Evolutionary conservation across 1,284 basidiomycete genomes (phyloP), one percentile per base, ranked within the genome.

Genomic region (Irpex sp.): DNA sequence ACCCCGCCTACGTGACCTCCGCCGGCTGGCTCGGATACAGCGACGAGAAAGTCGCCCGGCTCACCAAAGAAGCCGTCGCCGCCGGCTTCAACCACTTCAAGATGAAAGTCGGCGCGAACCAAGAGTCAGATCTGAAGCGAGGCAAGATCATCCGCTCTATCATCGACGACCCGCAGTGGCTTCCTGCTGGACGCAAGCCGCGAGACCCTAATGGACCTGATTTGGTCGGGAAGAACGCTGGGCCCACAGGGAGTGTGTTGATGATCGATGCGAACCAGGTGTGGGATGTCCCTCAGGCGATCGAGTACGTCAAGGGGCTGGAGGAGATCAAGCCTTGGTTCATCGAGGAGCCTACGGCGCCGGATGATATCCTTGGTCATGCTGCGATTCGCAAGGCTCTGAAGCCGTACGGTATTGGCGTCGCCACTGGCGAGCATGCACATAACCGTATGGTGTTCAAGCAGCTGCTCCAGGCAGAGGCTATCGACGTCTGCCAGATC

Each of bases 181-280:
- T 91, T 26, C 89, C 89, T 11, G 65, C 78, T 1, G 84, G 82
- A 26, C 73, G 78, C 37, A 76, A 79, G 62, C 81, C 83, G 37
- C 82, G 87, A 57, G 87, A 93, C 74, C 89, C 87, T 5, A 82
- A 82, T 61, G 83, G 87, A 52, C 84, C 88, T 57, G 85, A 79
- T 31, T 75, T 92, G 44, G 81, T 79, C 60, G 92, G 90, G 11
- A 98, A 98, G 85, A 97, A 98, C 69, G 95, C 96, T 5, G 94
- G 96, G 8, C 94, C 94, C 2, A 94, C 95, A 0, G 96, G 96
- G 11, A 88, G 90, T 58, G 96, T 97, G 26, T 81, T 97, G 65
- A 98, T 98, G 96, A 93, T 98, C 67, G 96, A 98, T 75, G 92
- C 96, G 58, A 98, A 98, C 79, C 96, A 96, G 77, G 93, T 98